These are phyloP conservation scores for Vitellaria paradoxa DNA, from an alignment of 179 eudicot species.

Conservation along the genomic window DNA sequence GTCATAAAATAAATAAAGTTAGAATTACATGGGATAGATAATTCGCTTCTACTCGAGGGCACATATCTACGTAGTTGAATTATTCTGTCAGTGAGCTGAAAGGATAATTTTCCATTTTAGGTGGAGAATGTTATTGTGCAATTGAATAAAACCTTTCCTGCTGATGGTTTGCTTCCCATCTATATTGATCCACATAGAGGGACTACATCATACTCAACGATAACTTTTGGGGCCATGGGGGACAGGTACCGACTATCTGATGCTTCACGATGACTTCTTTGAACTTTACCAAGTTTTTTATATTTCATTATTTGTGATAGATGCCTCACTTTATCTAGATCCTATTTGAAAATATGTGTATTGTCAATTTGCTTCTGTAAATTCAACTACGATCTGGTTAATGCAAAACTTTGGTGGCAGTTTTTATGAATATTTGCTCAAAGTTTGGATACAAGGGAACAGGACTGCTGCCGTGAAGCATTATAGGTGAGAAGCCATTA, in stretches of 20 bases:
- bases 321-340: not conserved
- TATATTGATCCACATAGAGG: slow-evolving; percentile 87
- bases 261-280: not conserved
- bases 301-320: not conserved
- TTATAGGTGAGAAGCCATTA: slow-evolving; percentile 63
- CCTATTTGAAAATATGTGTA: not conserved
- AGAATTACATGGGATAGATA: not conserved
- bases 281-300: not conserved
- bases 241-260: slow-evolving; percentile 63
- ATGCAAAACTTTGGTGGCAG: slow-evolving; percentile 45
- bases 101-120: slow-evolving; percentile 35
- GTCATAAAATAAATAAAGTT: not conserved
- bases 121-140: slow-evolving; percentile 82
- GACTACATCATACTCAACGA: slow-evolving; percentile 60
- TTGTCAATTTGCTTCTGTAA: slow-evolving; percentile 4
- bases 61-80: not conserved
- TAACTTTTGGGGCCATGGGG: slow-evolving; percentile 99
- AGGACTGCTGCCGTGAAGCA: slow-evolving; percentile 78
- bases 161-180: slow-evolving; percentile 91
- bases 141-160: slow-evolving; percentile 84
- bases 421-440: slow-evolving; percentile 96
- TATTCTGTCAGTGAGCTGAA: slow-evolving; percentile 6
- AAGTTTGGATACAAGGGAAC: slow-evolving; percentile 99
- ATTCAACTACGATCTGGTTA: slow-evolving; percentile 14
- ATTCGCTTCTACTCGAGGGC: not conserved